phyloP scores from a whole-genome alignment of 768 basidiomycete species.

The Psilocybe azurescens region DNA sequence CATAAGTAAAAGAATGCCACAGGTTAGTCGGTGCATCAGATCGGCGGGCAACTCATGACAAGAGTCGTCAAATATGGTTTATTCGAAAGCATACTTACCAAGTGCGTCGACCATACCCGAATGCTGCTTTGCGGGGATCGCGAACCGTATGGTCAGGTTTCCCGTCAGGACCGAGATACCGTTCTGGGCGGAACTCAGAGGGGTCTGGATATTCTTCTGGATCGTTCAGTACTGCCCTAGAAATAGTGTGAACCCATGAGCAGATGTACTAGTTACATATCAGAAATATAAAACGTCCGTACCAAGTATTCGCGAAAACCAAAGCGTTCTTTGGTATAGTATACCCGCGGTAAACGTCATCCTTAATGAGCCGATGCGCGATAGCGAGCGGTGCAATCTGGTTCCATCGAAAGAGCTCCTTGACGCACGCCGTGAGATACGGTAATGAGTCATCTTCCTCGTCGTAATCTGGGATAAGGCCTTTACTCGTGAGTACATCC shows the following conservation, averaged over 20 bases:
- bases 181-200: constrained; percentile 7
- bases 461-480: neutral
- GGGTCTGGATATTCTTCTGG: constrained; percentile 8
- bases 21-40: neutral
- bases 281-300: neutral
- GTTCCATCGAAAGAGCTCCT: constrained; percentile 13
- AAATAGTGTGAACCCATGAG: neutral
- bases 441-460: constrained; percentile 8
- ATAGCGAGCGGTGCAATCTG: constrained; percentile 9
- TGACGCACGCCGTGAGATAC: constrained; percentile 8
- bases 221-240: constrained; percentile 9
- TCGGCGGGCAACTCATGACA: neutral
- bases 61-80: neutral
- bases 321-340: constrained; percentile 5
- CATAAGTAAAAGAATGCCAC: neutral
- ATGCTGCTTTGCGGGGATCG: constrained; percentile 7
- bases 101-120: constrained; percentile 6
- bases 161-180: constrained; percentile 9
- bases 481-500: neutral
- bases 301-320: constrained; percentile 10
- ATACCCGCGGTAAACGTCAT: constrained; percentile 11
- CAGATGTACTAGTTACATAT: neutral
- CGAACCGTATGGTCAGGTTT: constrained; percentile 2
- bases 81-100: neutral
- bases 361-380: neutral